These are phyloP conservation scores for Astragalus glycyphyllos DNA, from an alignment of 306 rosid genomes.

Conservation along the genomic window DNA sequence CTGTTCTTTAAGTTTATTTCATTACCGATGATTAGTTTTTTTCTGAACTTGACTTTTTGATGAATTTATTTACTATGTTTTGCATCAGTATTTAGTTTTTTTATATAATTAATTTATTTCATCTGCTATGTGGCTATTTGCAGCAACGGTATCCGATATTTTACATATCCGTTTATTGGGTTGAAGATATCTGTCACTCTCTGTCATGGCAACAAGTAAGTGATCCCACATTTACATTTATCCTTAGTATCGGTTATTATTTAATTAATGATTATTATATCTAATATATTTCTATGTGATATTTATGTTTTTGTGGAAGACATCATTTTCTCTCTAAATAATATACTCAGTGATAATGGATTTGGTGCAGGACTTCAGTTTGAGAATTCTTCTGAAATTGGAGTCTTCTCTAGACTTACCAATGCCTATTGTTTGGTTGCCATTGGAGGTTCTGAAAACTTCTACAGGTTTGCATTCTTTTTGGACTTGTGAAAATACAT, in stretches of 20 bases:
- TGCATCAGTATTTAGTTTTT: no score
- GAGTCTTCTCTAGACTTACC: conserved; percentile 87
- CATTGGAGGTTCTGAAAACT: conserved; percentile 87
- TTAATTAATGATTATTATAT: not conserved
- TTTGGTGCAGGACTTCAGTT: conserved; percentile 69
- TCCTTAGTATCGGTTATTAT: not conserved
- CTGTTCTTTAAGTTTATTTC: no score
- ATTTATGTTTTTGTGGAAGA: not conserved
- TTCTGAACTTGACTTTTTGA: no score
- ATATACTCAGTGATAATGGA: not conserved
- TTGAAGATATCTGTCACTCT: conserved; percentile 21
- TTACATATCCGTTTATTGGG: not conserved
- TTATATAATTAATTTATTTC: no score
- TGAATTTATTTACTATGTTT: no score
- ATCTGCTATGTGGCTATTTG: no score
- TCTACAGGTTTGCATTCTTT: conserved; percentile 60
- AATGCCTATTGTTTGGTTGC: conserved; percentile 87
- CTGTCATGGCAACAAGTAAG: conserved; percentile 50
- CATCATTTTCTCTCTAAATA: not conserved
- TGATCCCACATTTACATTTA: not conserved
- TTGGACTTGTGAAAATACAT: not conserved
- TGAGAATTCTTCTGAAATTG: conserved; percentile 84
- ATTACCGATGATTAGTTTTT: no score
- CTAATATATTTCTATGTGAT: not conserved
- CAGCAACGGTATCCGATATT: no score